Evolutionary conservation across 1,284 basidiomycete species (phyloP), one percentile per base, ranked within the genome.

Genomic region (Cryptococcus hybrid): DNA sequence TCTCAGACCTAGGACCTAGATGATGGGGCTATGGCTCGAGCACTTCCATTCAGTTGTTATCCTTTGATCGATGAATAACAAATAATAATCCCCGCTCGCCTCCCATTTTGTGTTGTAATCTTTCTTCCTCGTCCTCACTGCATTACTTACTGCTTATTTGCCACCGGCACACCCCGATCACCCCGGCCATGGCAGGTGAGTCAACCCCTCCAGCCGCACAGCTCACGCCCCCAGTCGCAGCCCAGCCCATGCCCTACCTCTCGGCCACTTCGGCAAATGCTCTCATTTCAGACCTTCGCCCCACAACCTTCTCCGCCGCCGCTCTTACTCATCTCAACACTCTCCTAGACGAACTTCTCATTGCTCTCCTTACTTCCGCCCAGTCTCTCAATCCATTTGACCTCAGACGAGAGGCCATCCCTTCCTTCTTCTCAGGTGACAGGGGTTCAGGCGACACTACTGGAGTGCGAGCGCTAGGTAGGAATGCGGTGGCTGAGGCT

Each of bases 401-500:
- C 63, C 81, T 96, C 60, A 87, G 90, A 63, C 81, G 82, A 1
- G 62, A 68, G 9, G 88, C 86, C 51, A 78, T 94, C 35, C 82
- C 88, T 53, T 85, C 83, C 65, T 81, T 90, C 35, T 81, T 94
- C 38, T 87, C 89, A 15, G 88, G 53, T 5, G 69, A 67, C 2
- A 66, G 64, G 12, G 61, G 62, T 9, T 45, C 56, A 7, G 61
- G 54, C 12, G 69, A 71, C 44, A 61, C 59, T 12, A 72, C 70
- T 2, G 67, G 67, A 35, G 57, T 69, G 3, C 52, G 68, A 18
- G 80, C 84, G 49, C 81, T 94, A 42, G 92, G 90, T 38, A 90
- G 93, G 77, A 88, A 92, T 70, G 90, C 91, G 5, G 80, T 94
- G n/a, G 80, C 91, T 46, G 92, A 95, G 78, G 92, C 92, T 0